Conservation (phyloP, 305 asterid genomes). For the Petunia hybrid region DNA sequence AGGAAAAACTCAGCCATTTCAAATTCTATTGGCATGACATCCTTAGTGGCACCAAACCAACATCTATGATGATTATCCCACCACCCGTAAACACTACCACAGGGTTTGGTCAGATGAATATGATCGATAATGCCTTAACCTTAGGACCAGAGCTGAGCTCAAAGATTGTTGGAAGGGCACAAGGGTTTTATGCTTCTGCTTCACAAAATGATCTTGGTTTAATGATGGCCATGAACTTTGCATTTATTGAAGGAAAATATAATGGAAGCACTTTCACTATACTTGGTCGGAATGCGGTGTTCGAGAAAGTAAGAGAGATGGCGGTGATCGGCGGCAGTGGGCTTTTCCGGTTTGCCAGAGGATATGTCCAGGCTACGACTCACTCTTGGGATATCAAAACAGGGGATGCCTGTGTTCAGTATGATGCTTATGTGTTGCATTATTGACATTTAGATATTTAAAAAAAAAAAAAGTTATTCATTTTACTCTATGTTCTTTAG, state of each 20-base stretch:
- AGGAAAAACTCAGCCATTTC: conserved; percentile 43
- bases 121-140: conserved; percentile 37
- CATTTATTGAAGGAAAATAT: conserved; percentile 35
- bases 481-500: too few species aligned
- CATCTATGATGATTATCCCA: conserved; percentile 29
- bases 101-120: not conserved
- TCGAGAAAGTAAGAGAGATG: conserved; percentile 35
- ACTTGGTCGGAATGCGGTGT: conserved; percentile 37
- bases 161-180: conserved; percentile 37
- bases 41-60: conserved; percentile 32
- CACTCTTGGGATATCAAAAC: conserved; percentile 25
- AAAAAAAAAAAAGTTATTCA: too few species aligned
- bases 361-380: conserved; percentile 38
- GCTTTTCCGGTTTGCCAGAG: conserved; percentile 36
- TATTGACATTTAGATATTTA: conserved; percentile 15
- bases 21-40: conserved; percentile 44
- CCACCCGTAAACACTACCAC: conserved; percentile 17
- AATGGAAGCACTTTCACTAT: conserved; percentile 38
- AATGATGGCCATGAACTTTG: conserved; percentile 38
- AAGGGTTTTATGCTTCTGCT: conserved; percentile 39
- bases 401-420: conserved; percentile 35
- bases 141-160: conserved; percentile 32
- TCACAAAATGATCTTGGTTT: conserved; percentile 25
- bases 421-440: conserved; percentile 30
- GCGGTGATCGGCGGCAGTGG: conserved; percentile 39